These are phyloP conservation scores for Huntiella savannae DNA, from an alignment of 2,329 filamentous ascomycete genomes.

Conservation along the genomic window DNA sequence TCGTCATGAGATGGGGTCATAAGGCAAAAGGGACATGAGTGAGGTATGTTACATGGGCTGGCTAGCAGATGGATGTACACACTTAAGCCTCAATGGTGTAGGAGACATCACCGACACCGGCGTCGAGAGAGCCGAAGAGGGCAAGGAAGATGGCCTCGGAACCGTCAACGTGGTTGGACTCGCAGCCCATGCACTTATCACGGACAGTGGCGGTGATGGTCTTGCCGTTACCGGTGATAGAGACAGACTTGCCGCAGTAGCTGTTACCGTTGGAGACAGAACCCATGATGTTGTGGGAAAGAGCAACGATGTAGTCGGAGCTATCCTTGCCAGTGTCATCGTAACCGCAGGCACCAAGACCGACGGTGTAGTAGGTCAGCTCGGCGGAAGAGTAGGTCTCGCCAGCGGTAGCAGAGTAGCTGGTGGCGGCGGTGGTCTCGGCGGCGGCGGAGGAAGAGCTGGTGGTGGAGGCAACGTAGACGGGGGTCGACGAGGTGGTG, in stretches of 20 bases:
- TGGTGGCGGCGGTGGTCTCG: slow-evolving; percentile 7
- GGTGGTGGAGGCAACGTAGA: slow-evolving; percentile 7
- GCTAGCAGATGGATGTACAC: no score
- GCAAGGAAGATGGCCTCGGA: slow-evolving; percentile 35
- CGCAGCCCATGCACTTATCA: slow-evolving; percentile 63
- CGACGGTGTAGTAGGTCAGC: slow-evolving; percentile 56
- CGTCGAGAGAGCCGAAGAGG: slow-evolving; percentile 27
- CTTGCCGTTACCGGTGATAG: slow-evolving; percentile 41
- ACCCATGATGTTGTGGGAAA: slow-evolving; percentile 47
- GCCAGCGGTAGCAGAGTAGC: slow-evolving; percentile 13
- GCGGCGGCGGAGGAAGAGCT: slow-evolving; percentile 13
- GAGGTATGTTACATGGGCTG: no score
- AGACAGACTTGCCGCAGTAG: slow-evolving; percentile 50
- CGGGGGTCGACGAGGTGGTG: slow-evolving; percentile 1
- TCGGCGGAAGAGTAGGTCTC: slow-evolving; percentile 34
- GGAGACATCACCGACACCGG: slow-evolving; percentile 23
- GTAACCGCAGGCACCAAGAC: slow-evolving; percentile 48
- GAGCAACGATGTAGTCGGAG: slow-evolving; percentile 45
- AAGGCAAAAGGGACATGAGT: no score
- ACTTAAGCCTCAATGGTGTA: slow-evolving; percentile 29
- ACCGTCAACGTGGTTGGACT: slow-evolving; percentile 36
- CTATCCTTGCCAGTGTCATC: slow-evolving; percentile 38
- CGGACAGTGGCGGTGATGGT: slow-evolving; percentile 38
- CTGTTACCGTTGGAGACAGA: slow-evolving; percentile 44
- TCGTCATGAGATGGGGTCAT: no score